A percentile compares a stretch with the other conserved stretches of the same genome.
phyloP scores from a whole-genome alignment of 106 monocot genomes.

The Triglochin maritima region DNA sequence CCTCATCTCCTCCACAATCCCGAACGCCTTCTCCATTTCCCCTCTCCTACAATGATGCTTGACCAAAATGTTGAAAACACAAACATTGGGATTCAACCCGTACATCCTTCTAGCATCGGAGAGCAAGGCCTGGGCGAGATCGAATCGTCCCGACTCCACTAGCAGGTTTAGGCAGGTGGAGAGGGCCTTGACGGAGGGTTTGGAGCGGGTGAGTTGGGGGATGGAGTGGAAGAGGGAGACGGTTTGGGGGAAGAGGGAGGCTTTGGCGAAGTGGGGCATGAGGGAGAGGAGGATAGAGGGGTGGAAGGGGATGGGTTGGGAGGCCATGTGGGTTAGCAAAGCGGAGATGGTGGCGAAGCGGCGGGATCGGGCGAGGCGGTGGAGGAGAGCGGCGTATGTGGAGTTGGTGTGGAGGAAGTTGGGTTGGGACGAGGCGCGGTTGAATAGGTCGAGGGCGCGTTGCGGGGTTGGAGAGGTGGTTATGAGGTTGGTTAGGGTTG shows the following conservation, averaged over 20 bases:
- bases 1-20: constrained; percentile 40
- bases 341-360: constrained; percentile 35
- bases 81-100: constrained; percentile 33
- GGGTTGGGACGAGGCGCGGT: constrained; percentile 33
- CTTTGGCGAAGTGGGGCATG: constrained; percentile 38
- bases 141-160: constrained; percentile 29
- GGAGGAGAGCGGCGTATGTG: constrained; percentile 71
- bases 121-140: constrained; percentile 39
- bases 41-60: constrained; percentile 39
- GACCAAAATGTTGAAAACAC: constrained; percentile 64
- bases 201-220: constrained; percentile 39
- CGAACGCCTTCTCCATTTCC: constrained; percentile 36
- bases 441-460: constrained; percentile 74
- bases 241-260: constrained; percentile 22
- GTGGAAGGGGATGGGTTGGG: constrained; percentile 55
- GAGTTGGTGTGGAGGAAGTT: constrained; percentile 68
- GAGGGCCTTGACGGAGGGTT: constrained; percentile 60
- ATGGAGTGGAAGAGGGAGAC: constrained; percentile 34
- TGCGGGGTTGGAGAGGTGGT: constrained; percentile 38
- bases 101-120: constrained; percentile 14
- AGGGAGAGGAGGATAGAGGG: constrained; percentile 56
- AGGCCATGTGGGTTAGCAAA: constrained; percentile 38
- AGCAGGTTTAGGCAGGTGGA: constrained; percentile 54
- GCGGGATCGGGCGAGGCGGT: constrained; percentile 45
- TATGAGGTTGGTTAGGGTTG: constrained; percentile 45